Base-by-base conservation (phyloP, 176 grass and related monocot genomes). In the Bonia amplexicaulis region DNA sequence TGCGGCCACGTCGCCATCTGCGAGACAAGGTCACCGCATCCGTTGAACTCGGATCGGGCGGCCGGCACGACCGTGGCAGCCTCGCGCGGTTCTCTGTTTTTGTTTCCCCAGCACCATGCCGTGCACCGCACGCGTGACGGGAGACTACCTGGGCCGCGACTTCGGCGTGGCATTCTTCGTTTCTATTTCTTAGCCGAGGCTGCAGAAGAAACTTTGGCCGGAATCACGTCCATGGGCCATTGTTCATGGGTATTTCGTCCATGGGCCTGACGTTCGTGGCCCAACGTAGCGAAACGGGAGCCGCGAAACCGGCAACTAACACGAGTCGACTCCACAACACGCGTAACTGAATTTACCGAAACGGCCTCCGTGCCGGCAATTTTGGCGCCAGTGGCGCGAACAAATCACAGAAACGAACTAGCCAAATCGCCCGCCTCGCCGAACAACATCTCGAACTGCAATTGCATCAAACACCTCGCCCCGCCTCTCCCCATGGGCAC, bases 331-430 rank as follows among this genome's bases (percentile, higher is more conserved):
- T n/a, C n/a, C n/a, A 55, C 29, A 5, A 3, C 16, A 20, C 2
- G 25, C 22, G 3, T 8, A 48, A 64, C 23, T 17, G 22, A 26
- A 11, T 20, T 19, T n/a, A 12, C 29, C 33, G 35, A 44, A 73
- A 23, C 73, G 62, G 76, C 22, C 16, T 35, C 66, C 72, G 79
- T 7, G 59, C 23, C 54, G 84, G 71, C 61, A 17, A 48, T 16
- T 79, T 79, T 45, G 77, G 69, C 88, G 54, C 72, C 88, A 73
- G 3, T 73, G 80, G 17, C 76, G 82, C 77, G 27, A 82, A 55
- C 70, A 14, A 49, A 25, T 52, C 67, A 11, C 44, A 7, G 53
- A 16, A 46, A 59, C 87, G 40, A 68, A 41, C 70, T 6, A 12
- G 35, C 87, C 74, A 66, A 74, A 48, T 66, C 59, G 33, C 17